phyloP scores from a whole-genome alignment of 2,329 filamentous ascomycete species.

The Penicillium sp. region DNA sequence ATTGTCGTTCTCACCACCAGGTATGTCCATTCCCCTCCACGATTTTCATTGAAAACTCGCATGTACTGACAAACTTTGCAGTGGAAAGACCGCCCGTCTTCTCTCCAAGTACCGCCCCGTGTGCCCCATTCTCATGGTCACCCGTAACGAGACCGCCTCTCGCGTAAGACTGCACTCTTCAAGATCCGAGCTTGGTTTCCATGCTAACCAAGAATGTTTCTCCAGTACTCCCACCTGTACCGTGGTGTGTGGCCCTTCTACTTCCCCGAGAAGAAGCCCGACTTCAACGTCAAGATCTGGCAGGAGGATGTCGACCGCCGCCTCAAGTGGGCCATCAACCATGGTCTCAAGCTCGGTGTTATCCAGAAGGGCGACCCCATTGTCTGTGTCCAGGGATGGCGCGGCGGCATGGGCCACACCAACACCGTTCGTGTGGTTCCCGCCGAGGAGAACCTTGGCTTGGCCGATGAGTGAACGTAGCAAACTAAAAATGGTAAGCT shows the following conservation, averaged over 20 bases:
- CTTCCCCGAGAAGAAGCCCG: conserved; percentile 89
- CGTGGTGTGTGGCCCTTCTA: conserved; percentile 97
- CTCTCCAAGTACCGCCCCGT: conserved; percentile 98
- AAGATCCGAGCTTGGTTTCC: not conserved
- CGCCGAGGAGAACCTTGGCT: conserved; percentile 47
- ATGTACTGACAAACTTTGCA: conserved; percentile 33
- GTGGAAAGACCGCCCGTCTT: conserved; percentile 89
- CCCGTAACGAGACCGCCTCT: conserved; percentile 77
- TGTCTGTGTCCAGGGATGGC: conserved; percentile 67
- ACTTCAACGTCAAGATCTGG: conserved; percentile 92
- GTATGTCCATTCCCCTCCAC: conserved; percentile 43
- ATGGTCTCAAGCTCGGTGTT: conserved; percentile 79
- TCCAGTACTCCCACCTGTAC: conserved; percentile 83
- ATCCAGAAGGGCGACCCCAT: conserved; percentile 74
- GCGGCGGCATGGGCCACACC: conserved; percentile 67
- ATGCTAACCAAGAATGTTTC: conserved; percentile 17
- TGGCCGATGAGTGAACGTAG: conserved; percentile 33
- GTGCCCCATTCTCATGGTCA: conserved; percentile 99
- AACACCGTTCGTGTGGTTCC: conserved; percentile 60
- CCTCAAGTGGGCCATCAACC: conserved; percentile 92
- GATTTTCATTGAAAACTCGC: not conserved
- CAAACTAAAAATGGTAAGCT: conserved; percentile 7
- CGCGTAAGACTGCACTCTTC: conserved; percentile 53
- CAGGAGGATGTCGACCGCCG: conserved; percentile 98
- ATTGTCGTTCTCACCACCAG: conserved; percentile 95